Base-by-base conservation (phyloP, 2,329 filamentous ascomycete species). In the Trichoderma semiorbis region DNA sequence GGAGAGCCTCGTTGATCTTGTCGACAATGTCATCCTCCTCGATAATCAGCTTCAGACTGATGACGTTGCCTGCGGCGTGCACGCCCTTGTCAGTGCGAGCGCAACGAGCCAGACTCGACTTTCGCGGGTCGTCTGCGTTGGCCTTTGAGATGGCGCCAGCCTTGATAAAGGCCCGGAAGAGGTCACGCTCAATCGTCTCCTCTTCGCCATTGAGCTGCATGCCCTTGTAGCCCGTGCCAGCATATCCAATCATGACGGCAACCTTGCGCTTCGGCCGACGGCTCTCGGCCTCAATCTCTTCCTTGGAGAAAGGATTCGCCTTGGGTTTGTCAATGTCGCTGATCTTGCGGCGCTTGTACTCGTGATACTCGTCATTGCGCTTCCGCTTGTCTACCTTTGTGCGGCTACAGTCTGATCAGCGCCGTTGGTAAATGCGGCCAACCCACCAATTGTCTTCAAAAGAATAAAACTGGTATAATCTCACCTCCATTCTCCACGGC, bases 81-180 rank as follows among this genome's bases (percentile, higher is more conserved):
- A 98, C 95, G 69, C 96, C 96, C 85, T 98, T 99, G 84, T 99
- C 96, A 0, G 96, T 99, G 74, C 96, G 89, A 5, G 96, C 96
- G 81, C 96, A 99, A 75, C 96, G 92, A 69, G 97, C 93, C 61
- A 99, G 88, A 67, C 94, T 95, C 2, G 94, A 97, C 83, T 99
- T 99, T 82, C 97, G 97, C 5, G 95, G 96, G 79, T 99, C 96
- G 77, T 97, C 91, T 26, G 96, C 96, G 79, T 99, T 99, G 74
- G 94, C 94, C 82, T 98, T 98, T 63, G 95, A 97, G 73, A 99
- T 97, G 50, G 96, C 95, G 21, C 95, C 93, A 3, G 96, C 95
- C 3, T 90, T 90, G 74, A 99, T 92, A 76, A 99, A 95, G 3
- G 96, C 96, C 36, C 90, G 89, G 83, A 99, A 99, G 3, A 99